Conservation (phyloP, 257 asterid species). For the Ehretia macrophylla region DNA sequence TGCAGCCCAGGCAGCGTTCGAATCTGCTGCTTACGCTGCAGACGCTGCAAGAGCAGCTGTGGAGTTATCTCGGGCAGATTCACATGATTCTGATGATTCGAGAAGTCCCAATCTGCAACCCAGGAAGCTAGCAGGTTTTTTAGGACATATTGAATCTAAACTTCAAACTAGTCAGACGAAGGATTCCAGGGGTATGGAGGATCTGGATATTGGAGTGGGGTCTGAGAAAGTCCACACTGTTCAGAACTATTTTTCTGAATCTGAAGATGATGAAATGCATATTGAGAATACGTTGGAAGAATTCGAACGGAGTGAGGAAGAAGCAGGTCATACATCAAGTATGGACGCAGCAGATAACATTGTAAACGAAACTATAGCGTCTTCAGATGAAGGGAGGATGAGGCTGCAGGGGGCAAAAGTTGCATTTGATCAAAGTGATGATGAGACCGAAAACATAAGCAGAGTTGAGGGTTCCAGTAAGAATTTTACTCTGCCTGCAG, state of each 20-base stretch:
- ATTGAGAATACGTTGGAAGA: constrained; percentile 10
- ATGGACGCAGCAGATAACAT: constrained; percentile 33
- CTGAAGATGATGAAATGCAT: constrained; percentile 12
- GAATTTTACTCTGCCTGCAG: no score
- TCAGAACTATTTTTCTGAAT: constrained; percentile 18
- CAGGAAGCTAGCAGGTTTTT: no score
- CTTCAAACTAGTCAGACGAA: constrained; percentile 7
- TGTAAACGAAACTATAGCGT: constrained; percentile 5
- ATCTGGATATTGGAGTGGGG: constrained; percentile 1
- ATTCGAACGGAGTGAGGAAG: constrained; percentile 12
- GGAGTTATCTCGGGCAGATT: no score
- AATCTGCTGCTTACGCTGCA: no score
- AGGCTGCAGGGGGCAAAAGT: constrained; percentile 11
- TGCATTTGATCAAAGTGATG: constrained; percentile 39
- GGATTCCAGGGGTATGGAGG: constrained; percentile 6
- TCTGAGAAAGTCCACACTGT: constrained; percentile 23
- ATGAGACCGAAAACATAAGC: constrained; percentile 21
- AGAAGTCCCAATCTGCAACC: no score
- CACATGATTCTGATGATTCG: no score
- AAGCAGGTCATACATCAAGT: constrained; percentile 28
- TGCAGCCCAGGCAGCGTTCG: no score
- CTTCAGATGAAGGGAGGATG: constrained; percentile 17
- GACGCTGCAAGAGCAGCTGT: no score
- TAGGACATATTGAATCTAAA: constrained; percentile 7
- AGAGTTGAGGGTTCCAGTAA: background rate